A percentile compares a stretch with the other conserved stretches of the same genome.
Conservation (phyloP, 352 stramenopile genomes). For the Phytophthora pini region DNA sequence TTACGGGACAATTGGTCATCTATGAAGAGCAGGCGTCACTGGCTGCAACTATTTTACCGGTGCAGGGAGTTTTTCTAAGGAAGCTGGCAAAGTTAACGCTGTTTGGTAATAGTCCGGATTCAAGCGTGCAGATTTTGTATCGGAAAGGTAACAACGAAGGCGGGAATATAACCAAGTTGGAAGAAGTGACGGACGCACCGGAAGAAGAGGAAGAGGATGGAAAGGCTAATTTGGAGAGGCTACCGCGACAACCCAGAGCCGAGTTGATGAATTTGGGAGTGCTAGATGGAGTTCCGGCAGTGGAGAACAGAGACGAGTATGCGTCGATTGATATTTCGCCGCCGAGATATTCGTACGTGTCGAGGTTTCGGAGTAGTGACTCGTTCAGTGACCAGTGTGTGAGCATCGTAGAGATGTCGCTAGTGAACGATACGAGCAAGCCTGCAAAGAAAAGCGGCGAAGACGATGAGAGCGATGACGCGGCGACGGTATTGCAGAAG, state of each 20-base stretch:
- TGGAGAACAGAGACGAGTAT: conserved; percentile 74
- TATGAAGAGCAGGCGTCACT: conserved; percentile 85
- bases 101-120: conserved; percentile 85
- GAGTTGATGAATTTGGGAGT: conserved; percentile 70
- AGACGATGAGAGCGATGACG: conserved; percentile 45
- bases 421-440: conserved; percentile 52
- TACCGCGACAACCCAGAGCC: conserved; percentile 47
- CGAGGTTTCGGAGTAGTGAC: conserved; percentile 79
- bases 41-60: conserved; percentile 77
- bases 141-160: conserved; percentile 40
- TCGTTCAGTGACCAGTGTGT: conserved; percentile 87
- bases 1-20: conserved; percentile 83
- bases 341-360: conserved; percentile 81
- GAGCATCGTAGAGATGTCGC: conserved; percentile 80
- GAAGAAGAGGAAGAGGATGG: conserved; percentile 36
- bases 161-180: conserved; percentile 26
- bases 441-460: conserved; percentile 14
- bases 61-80: conserved; percentile 85
- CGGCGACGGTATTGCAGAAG: conserved; percentile 43
- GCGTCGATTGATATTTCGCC: conserved; percentile 78
- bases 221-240: conserved; percentile 29
- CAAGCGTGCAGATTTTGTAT: conserved; percentile 82
- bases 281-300: conserved; percentile 65
- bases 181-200: conserved; percentile 18
- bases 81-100: conserved; percentile 78